Conservation (phyloP, 2,329 filamentous ascomycete species). For the Stenocarpella maydis region DNA sequence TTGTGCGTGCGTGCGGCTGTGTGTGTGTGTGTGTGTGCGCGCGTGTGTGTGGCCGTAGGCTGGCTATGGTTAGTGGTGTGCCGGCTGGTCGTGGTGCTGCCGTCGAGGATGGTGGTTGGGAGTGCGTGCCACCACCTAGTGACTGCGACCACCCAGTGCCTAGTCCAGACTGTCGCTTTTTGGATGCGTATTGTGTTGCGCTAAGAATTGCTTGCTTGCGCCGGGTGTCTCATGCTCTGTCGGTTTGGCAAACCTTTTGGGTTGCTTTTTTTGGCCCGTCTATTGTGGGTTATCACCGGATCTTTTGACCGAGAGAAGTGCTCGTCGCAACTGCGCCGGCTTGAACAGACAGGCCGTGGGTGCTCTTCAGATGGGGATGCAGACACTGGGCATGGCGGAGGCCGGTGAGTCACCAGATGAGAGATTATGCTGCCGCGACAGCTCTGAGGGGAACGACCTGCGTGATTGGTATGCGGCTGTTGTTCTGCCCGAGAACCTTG, state of each 20-base stretch:
- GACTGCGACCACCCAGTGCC: not conserved
- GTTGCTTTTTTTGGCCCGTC: not conserved
- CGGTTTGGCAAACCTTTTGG: not conserved
- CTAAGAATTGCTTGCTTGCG: not conserved
- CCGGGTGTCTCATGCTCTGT: not conserved
- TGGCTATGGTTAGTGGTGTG: too few relatives aligned
- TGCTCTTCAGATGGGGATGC: constrained; percentile 3
- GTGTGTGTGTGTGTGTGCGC: too few relatives aligned
- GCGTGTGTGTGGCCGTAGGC: too few relatives aligned
- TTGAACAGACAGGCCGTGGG: not conserved
- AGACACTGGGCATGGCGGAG: not conserved
- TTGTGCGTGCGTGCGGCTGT: too few relatives aligned
- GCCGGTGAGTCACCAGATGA: constrained; percentile 10
- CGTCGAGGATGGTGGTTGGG: constrained; percentile 29
- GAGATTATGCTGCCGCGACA: constrained; percentile 20
- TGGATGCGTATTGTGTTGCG: not conserved
- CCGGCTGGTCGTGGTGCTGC: constrained; percentile 1
- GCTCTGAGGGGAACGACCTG: not conserved
- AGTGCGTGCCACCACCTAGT: constrained; percentile 19
- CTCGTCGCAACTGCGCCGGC: not conserved
- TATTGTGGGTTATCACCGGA: constrained; percentile 15
- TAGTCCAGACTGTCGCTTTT: not conserved
- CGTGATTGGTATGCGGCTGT: constrained; percentile 26
- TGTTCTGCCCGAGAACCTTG: constrained; percentile 27
- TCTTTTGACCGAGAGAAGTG: constrained; percentile 17